Evolutionary conservation across 192 early-diverging fungal genomes (phyloP).

Genomic region (Coemansia sp.): DNA sequence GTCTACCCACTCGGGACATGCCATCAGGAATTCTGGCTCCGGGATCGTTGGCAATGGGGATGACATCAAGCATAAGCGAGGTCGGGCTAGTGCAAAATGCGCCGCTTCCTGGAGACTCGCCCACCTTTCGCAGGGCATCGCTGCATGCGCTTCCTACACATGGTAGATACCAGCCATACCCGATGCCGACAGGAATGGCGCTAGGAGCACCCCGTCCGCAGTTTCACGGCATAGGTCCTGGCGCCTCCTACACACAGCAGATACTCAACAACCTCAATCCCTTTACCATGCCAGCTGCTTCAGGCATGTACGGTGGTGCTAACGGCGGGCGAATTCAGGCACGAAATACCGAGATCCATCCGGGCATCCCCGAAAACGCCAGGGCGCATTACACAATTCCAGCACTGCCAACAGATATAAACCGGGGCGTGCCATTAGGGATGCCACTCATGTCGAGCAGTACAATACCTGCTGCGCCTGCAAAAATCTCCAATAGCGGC

Average conservation of each 20-base stretch:
- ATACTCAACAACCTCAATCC: constrained; percentile 7
- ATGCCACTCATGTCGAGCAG: constrained; percentile 5
- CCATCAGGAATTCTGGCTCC: background rate
- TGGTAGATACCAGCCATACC: constrained; percentile 42
- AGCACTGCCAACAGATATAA: background rate
- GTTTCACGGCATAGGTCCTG: background rate
- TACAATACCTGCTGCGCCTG: background rate
- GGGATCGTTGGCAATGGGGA: constrained; percentile 20
- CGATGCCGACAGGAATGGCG: constrained; percentile 5
- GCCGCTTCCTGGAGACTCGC: background rate
- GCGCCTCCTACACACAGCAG: background rate
- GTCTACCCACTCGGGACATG: background rate
- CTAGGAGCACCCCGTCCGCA: background rate
- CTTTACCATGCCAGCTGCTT: constrained; percentile 2
- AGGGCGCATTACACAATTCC: background rate
- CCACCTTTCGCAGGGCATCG: constrained; percentile 35
- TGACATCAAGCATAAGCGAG: constrained; percentile 50
- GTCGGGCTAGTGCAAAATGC: constrained; percentile 19
- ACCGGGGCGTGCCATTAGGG: background rate
- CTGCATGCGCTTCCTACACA: constrained; percentile 33
- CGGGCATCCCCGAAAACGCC: background rate
- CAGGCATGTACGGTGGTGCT: background rate
- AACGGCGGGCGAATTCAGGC: background rate
- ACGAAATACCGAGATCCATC: background rate
- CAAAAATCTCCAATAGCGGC: constrained; percentile 1